Evolutionary conservation across 169 alveolate genomes (phyloP).

Genomic region (Plasmodium cynomolgi): DNA sequence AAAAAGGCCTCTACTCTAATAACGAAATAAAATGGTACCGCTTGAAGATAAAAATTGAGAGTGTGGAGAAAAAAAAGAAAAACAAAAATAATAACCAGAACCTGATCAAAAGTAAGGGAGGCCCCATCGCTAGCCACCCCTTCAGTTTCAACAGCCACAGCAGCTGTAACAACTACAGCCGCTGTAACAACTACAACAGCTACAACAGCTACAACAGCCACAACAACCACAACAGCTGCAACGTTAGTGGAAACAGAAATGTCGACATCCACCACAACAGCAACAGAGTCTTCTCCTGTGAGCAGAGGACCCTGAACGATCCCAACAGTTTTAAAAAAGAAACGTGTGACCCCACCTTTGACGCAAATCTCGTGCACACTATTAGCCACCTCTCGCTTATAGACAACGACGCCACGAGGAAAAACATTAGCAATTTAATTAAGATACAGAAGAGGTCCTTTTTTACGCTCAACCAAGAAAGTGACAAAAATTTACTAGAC

Average conservation of each 20-base stretch:
- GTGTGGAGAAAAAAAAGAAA: constrained; percentile 31
- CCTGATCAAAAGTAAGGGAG: background rate
- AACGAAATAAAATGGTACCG: constrained; percentile 63
- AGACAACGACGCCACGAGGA: background rate
- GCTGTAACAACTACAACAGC: too few relatives aligned
- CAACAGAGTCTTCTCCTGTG: background rate
- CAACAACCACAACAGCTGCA: too few relatives aligned
- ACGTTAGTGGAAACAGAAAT: background rate
- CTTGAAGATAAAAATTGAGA: constrained; percentile 52
- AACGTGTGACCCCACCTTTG: background rate
- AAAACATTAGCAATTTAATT: background rate
- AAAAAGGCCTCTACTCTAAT: background rate
- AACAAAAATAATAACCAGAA: background rate
- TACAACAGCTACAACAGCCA: background rate
- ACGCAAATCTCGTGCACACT: background rate
- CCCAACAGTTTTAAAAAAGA: background rate
- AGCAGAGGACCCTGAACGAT: background rate
- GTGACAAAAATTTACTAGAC: background rate
- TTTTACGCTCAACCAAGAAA: background rate
- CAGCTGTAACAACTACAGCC: too few relatives aligned
- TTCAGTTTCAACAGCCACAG: background rate
- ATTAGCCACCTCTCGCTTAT: background rate
- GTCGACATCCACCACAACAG: background rate
- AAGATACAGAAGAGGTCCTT: constrained; percentile 13
- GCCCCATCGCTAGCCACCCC: background rate